phyloP scores from a whole-genome alignment of 139 green algal species.

The Micromonas commoda region DNA sequence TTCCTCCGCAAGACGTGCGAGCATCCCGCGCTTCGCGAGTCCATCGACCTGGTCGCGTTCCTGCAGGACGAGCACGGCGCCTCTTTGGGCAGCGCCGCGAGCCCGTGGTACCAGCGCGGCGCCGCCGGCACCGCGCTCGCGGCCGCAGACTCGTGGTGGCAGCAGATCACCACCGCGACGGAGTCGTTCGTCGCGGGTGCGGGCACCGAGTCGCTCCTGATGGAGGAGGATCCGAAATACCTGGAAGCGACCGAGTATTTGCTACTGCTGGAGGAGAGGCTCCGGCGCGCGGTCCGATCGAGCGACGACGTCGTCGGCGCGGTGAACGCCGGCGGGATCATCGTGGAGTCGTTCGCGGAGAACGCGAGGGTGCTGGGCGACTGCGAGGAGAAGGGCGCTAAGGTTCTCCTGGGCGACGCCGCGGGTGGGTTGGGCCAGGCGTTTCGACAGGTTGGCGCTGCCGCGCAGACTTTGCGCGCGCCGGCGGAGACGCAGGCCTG shows the following conservation, averaged over 20 bases:
- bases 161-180: background rate
- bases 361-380: conserved; percentile 5
- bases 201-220: background rate
- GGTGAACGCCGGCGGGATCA: background rate
- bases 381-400: conserved; percentile 14
- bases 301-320: background rate
- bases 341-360: background rate
- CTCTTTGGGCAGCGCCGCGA: background rate
- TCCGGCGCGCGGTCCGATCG: background rate
- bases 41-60: background rate
- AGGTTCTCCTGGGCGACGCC: background rate
- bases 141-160: background rate
- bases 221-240: conserved; percentile 13
- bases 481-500: background rate
- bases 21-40: background rate
- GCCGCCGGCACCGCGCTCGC: background rate
- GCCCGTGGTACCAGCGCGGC: conserved; percentile 2
- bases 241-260: background rate
- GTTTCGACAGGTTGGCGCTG: background rate
- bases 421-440: conserved; percentile 19
- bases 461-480: background rate
- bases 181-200: background rate
- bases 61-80: background rate
- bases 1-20: background rate
- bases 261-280: background rate